These are phyloP conservation scores for Cardamine occulta DNA, from an alignment of 345 rosid species.

Conservation along the genomic window DNA sequence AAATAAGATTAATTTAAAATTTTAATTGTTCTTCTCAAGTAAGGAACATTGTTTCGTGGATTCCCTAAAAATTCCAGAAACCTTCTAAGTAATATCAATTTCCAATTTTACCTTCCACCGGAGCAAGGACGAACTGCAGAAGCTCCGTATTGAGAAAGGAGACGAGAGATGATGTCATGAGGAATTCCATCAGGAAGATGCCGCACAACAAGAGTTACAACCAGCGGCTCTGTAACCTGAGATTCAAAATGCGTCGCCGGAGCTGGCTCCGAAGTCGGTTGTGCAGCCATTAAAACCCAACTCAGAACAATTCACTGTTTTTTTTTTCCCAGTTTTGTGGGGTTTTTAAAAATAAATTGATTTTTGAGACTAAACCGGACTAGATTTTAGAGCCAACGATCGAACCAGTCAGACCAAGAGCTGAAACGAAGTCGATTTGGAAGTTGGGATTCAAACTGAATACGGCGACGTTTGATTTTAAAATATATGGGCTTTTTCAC, in stretches of 20 bases:
- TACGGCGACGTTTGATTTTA: neutral
- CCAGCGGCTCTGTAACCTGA: slow-evolving; percentile 39
- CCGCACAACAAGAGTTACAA: slow-evolving; percentile 57
- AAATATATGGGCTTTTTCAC: neutral
- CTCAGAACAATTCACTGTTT: slow-evolving; percentile 6
- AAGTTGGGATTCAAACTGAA: neutral
- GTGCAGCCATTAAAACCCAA: slow-evolving; percentile 31
- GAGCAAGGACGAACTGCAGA: slow-evolving; percentile 77
- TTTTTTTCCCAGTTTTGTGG: neutral
- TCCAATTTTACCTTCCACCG: slow-evolving; percentile 58
- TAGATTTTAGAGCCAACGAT: neutral
- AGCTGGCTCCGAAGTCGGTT: slow-evolving; percentile 36
- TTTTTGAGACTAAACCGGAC: slow-evolving; percentile 32
- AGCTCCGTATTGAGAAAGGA: slow-evolving; percentile 89
- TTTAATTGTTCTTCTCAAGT: neutral
- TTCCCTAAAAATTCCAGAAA: neutral
- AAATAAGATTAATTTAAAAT: slow-evolving; percentile 1
- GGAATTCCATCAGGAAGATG: slow-evolving; percentile 93
- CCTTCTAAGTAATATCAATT: neutral
- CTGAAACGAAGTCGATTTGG: neutral
- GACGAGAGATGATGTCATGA: slow-evolving; percentile 66
- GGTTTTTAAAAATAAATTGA: neutral
- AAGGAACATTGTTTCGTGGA: neutral
- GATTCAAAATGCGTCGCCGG: slow-evolving; percentile 37
- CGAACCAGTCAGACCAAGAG: slow-evolving; percentile 20